phyloP scores from a whole-genome alignment of 495 filamentous ascomycete genomes.

The Parachaetomium inaequale region DNA sequence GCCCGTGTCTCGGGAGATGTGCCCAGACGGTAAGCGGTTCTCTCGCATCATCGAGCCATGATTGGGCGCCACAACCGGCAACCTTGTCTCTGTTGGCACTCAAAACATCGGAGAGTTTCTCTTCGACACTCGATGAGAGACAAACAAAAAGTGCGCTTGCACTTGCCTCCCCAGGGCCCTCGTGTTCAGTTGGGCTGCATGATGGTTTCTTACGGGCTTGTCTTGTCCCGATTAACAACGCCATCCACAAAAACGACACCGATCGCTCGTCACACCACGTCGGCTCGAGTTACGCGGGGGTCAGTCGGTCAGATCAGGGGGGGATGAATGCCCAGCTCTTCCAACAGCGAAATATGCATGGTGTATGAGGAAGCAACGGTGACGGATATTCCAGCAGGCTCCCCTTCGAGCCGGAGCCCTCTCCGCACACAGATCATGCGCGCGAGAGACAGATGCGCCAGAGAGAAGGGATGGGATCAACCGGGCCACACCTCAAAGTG shows the following conservation, averaged over 20 bases:
- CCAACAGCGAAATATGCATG: not conserved
- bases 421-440: not conserved
- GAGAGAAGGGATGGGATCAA: not conserved
- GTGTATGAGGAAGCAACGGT: not conserved
- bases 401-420: not conserved
- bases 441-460: not conserved
- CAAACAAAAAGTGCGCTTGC: not conserved
- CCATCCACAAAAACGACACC: no score
- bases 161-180: not conserved
- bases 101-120: slow-evolving; percentile 1
- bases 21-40: not conserved
- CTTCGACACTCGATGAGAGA: not conserved
- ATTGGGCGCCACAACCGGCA: slow-evolving; percentile 5
- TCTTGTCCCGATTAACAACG: not conserved
- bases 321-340: not conserved
- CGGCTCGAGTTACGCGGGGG: not conserved
- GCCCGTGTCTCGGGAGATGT: slow-evolving; percentile 2
- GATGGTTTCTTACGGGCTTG: not conserved
- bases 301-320: not conserved
- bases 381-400: not conserved
- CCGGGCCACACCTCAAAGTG: not conserved
- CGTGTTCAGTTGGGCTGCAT: not conserved
- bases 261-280: not conserved
- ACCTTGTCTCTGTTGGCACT: not conserved
- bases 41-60: not conserved